A percentile compares a stretch with the other conserved stretches of the same genome.
phyloP scores from a whole-genome alignment of 306 rosid genomes.

The Fragaria iinumae region DNA sequence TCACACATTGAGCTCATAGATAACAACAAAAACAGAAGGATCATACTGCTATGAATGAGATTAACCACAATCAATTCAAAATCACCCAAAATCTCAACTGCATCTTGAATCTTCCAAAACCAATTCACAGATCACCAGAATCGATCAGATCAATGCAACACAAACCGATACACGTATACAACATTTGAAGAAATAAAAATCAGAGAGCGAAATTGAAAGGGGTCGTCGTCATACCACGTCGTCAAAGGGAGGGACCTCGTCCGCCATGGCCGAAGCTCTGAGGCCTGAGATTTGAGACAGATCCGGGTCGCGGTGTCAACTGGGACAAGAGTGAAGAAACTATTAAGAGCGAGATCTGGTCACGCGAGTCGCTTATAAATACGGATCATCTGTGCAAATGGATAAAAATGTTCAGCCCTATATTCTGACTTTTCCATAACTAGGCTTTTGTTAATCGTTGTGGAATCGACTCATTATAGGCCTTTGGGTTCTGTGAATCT shows the following conservation, averaged over 20 bases:
- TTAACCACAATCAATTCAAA: neutral
- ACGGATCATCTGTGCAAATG: neutral
- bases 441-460: neutral
- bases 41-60: neutral
- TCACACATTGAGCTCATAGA: neutral
- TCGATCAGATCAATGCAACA: neutral
- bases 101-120: neutral
- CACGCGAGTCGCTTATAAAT: neutral
- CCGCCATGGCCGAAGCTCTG: slow-evolving; percentile 40
- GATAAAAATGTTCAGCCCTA: neutral
- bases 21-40: neutral
- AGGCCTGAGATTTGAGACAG: slow-evolving; percentile 15
- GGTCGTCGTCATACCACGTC: slow-evolving; percentile 31
- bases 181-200: neutral
- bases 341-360: neutral
- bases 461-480: neutral
- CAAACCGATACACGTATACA: neutral
- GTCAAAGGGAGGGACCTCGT: slow-evolving; percentile 54
- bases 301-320: slow-evolving; percentile 19
- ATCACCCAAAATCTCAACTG: neutral
- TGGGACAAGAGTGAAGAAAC: neutral
- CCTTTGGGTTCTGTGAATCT: neutral
- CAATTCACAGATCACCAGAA: neutral
- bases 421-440: neutral
- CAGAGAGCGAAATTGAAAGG: neutral